Percentiles rank a stretch among this genome's conserved stretches.
phyloP scores from a whole-genome alignment of 2,329 filamentous ascomycete genomes.

The Lecanicillium sp. region DNA sequence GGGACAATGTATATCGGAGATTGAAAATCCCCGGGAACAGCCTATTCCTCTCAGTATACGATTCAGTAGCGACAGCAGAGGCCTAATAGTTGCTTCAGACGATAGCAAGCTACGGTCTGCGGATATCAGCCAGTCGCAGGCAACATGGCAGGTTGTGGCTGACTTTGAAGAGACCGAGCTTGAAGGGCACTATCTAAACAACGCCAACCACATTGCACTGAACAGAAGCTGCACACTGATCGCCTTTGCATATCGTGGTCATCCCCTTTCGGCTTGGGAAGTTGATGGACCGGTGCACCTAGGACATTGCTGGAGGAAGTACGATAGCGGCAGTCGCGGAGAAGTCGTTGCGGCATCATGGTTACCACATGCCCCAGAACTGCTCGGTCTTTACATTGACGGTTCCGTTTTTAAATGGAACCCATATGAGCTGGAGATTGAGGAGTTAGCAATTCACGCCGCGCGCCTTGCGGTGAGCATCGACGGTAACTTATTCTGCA shows the following conservation, averaged over 20 bases:
- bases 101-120: constrained; percentile 20
- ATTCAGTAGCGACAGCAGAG: constrained; percentile 17
- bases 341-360: constrained; percentile 23
- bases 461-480: constrained; percentile 20
- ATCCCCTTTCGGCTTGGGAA: constrained; percentile 27
- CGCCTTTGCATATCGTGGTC: constrained; percentile 25
- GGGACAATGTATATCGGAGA: constrained; percentile 20
- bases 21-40: constrained; percentile 19
- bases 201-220: constrained; percentile 22
- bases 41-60: constrained; percentile 22
- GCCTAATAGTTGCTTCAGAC: constrained; percentile 21
- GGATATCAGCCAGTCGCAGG: constrained; percentile 14
- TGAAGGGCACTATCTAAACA: constrained; percentile 22
- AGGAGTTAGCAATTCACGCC: constrained; percentile 21
- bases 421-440: constrained; percentile 23
- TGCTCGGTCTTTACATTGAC: constrained; percentile 28
- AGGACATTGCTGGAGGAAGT: constrained; percentile 23
- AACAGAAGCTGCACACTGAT: constrained; percentile 23
- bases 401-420: constrained; percentile 32
- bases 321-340: constrained; percentile 14
- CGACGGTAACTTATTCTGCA: constrained; percentile 25
- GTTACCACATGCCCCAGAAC: constrained; percentile 23
- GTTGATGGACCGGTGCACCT: constrained; percentile 20
- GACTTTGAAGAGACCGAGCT: constrained; percentile 20
- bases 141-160: constrained; percentile 18